A percentile compares a stretch with the other conserved stretches of the same genome.
phyloP scores from a whole-genome alignment of 371 early-diverging fungal genomes.

The Haplosporangium sp. region DNA sequence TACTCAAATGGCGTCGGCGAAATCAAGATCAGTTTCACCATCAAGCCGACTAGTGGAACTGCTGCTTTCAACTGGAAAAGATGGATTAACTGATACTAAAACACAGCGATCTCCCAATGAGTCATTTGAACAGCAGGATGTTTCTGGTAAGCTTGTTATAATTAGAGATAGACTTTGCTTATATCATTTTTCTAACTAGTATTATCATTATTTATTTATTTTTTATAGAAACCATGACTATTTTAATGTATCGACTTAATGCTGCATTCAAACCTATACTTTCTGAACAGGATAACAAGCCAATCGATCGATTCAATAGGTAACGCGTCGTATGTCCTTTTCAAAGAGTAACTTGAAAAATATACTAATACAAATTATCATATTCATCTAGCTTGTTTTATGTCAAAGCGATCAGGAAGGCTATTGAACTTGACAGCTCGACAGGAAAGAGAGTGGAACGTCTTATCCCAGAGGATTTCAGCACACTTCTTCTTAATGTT shows the following conservation, averaged over 20 bases:
- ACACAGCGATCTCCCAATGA: neutral
- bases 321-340: neutral
- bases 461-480: constrained; percentile 30
- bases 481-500: constrained; percentile 27
- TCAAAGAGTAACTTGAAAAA: too few relatives aligned
- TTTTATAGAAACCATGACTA: constrained; percentile 28
- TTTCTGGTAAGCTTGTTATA: constrained; percentile 18
- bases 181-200: neutral
- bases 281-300: constrained; percentile 2
- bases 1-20: constrained; percentile 24
- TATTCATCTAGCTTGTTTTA: constrained; percentile 4
- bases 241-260: constrained; percentile 30
- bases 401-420: constrained; percentile 24
- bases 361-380: neutral
- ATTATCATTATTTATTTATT: neutral
- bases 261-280: constrained; percentile 35
- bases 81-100: neutral
- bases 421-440: constrained; percentile 1
- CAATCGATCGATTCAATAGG: constrained; percentile 41
- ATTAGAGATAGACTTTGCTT: neutral
- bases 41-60: constrained; percentile 38
- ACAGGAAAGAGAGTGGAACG: constrained; percentile 12
- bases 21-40: constrained; percentile 7
- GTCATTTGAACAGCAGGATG: constrained; percentile 39
- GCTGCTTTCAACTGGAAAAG: constrained; percentile 23